Percentiles rank a stretch among this genome's conserved stretches.
Conservation (phyloP, 1,139 yeast species). For the Yamadazyma dendronema region DNA sequence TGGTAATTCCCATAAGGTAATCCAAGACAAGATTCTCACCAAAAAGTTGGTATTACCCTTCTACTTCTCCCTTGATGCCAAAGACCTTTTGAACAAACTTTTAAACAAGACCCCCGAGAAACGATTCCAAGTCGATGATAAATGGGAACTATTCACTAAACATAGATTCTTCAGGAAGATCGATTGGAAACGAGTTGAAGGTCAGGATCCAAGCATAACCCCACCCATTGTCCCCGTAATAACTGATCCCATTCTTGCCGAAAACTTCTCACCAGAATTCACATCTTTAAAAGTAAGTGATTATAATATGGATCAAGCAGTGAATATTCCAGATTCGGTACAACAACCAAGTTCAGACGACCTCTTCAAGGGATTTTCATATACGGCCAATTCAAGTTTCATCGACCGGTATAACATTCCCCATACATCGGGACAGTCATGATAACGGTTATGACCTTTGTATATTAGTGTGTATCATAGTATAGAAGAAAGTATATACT, state of each 20-base stretch:
- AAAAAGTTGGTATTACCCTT: slow-evolving; percentile 71
- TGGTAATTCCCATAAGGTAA: slow-evolving; percentile 77
- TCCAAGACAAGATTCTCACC: slow-evolving; percentile 73
- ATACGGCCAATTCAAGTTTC: slow-evolving; percentile 29
- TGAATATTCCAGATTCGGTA: slow-evolving; percentile 11
- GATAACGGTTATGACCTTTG: no score
- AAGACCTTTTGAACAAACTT: slow-evolving; percentile 68
- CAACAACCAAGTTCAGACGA: neutral
- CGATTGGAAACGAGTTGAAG: slow-evolving; percentile 26
- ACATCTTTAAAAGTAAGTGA: slow-evolving; percentile 26
- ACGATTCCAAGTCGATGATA: slow-evolving; percentile 63
- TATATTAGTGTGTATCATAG: neutral
- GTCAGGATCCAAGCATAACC: slow-evolving; percentile 16
- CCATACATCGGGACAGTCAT: no score
- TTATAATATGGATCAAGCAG: slow-evolving; percentile 17
- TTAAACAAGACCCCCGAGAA: slow-evolving; percentile 71
- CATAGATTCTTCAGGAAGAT: slow-evolving; percentile 35
- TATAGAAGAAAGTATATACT: no score
- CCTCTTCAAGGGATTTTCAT: slow-evolving; percentile 27
- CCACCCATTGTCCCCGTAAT: slow-evolving; percentile 35
- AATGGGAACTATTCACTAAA: slow-evolving; percentile 30
- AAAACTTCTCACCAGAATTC: slow-evolving; percentile 32
- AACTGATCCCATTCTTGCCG: slow-evolving; percentile 36
- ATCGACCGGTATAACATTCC: slow-evolving; percentile 12
- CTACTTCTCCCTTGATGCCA: slow-evolving; percentile 77